phyloP scores from a whole-genome alignment of 129 eudicot species.

The Saussurea involucrata region DNA sequence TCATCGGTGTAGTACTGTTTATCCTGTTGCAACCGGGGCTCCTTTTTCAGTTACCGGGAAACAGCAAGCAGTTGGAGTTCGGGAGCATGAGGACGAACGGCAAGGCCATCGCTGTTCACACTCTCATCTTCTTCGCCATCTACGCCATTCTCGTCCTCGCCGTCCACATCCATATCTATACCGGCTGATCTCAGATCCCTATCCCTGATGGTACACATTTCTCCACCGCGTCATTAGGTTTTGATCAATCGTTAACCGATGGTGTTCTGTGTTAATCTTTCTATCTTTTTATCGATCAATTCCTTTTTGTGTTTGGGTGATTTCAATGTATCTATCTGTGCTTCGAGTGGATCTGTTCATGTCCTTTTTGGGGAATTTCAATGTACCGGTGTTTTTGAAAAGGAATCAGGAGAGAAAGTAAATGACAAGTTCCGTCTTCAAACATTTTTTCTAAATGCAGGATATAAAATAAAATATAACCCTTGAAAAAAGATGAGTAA shows the following conservation, averaged over 20 bases:
- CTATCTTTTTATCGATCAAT: background rate
- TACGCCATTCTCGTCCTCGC: constrained; percentile 67
- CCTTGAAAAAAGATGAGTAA: no score
- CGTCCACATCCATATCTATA: constrained; percentile 77
- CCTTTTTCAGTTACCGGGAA: constrained; percentile 81
- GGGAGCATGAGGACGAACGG: constrained; percentile 89
- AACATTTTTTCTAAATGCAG: no score
- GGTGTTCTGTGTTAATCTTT: background rate
- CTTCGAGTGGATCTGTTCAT: background rate
- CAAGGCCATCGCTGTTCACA: constrained; percentile 76
- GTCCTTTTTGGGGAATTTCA: background rate
- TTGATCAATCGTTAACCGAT: constrained; percentile 3
- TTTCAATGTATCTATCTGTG: background rate
- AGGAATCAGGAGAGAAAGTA: no score
- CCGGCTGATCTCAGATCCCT: constrained; percentile 37
- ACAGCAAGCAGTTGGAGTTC: constrained; percentile 62
- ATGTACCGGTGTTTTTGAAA: no score
- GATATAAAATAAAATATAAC: no score
- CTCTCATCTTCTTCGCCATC: constrained; percentile 75
- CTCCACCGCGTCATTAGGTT: background rate
- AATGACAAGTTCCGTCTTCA: no score
- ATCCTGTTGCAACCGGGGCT: constrained; percentile 74
- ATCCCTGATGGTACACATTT: background rate
- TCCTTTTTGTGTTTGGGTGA: background rate
- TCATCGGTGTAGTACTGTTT: constrained; percentile 83